phyloP scores from a whole-genome alignment of 305 asterid species.

The Striga hermonthica region DNA sequence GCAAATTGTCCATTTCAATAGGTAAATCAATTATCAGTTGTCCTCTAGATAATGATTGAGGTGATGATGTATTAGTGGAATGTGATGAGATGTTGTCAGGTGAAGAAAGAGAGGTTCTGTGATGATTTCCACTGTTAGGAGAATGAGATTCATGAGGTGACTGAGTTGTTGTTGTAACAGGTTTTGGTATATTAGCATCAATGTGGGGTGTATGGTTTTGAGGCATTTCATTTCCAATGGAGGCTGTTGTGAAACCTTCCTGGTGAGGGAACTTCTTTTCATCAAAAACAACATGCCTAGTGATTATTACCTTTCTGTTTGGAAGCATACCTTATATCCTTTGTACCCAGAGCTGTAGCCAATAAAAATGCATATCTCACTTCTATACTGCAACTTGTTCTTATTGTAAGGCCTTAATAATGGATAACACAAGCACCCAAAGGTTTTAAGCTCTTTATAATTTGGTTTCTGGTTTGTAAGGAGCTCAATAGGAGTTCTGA shows the following conservation, averaged over 20 bases:
- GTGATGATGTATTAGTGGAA: neutral
- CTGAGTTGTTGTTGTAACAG: no score
- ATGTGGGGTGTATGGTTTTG: no score
- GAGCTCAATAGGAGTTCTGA: neutral
- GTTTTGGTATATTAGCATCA: no score
- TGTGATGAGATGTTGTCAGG: no score
- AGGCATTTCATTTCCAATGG: no score
- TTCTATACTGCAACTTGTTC: neutral
- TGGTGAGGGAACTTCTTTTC: no score
- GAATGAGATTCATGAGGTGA: no score
- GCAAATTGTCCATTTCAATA: neutral
- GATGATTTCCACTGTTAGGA: no score
- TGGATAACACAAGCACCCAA: neutral
- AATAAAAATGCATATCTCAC: neutral
- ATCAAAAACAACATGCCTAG: neutral
- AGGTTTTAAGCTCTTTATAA: neutral
- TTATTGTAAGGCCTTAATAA: neutral
- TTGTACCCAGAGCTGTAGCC: no score
- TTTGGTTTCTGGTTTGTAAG: neutral
- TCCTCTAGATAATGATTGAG: neutral
- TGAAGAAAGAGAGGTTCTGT: neutral
- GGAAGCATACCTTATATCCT: neutral
- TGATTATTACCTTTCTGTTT: neutral
- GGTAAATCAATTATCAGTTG: neutral
- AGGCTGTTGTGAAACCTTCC: no score